Base-by-base conservation (phyloP, 2,329 filamentous ascomycete species). In the Stylonectria norvegica region DNA sequence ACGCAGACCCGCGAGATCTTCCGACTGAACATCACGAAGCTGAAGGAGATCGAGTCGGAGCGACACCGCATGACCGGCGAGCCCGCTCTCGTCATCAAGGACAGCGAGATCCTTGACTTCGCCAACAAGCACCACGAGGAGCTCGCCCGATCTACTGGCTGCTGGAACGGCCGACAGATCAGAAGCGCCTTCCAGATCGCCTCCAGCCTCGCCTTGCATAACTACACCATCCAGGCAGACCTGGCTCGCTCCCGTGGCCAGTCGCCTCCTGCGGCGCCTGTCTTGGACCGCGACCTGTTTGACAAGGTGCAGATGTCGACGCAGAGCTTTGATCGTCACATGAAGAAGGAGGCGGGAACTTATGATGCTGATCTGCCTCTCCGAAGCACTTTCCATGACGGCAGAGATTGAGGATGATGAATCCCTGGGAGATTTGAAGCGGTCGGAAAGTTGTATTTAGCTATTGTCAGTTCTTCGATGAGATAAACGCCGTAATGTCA, bases 251-350 rank as follows among this genome's bases (percentile, higher is more conserved):
- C 51, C 9, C 51, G 53, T 1, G 65, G 66, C 20, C 58, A 65
- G 48, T 50, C 57, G 17, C 55, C 58, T 0, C 61, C 66, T n/a
- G 52, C 55, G 0, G 65, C 58, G 2, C 65, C 66, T 0, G 53
- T 67, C 2, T 48, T 69, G 3, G 65, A 67, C n/a, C 58, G 61
- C 2, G 39, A 48, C 5, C 46, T 66, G 42, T 69, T 69, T 19
- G 63, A 67, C 35, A 68, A 68, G 57, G 65, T 69, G 7, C 64
- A 68, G 55, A 59, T 68, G 64, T 67, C 65, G 43, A 69, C 66
- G 3, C 59, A 65, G 54, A 66, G 63, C 48, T 69, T 69, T 42
- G 65, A 69, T 14, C 51, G 55, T 20, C 65, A 69, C 34, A 68
- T 69, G 66, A 64, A 62, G 56, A 65, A 66, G 44, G 57, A 65